Evolutionary conservation across 306 rosid species (phyloP).

Genomic region (Fagus crenata): DNA sequence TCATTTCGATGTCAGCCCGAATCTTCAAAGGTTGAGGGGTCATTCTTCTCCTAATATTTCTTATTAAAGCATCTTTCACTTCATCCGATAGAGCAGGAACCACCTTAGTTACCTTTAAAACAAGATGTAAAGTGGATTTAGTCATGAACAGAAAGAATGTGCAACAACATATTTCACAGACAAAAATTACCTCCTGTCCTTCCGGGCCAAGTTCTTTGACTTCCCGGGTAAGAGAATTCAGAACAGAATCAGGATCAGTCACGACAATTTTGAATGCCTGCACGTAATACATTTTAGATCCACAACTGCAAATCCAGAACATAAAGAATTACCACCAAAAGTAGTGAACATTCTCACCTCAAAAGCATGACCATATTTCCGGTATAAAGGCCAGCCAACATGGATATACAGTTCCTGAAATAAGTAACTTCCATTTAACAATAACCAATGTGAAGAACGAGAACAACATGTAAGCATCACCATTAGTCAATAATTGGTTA

Average conservation of each 20-base stretch:
- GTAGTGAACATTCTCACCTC: conserved; percentile 49
- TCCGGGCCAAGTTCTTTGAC: conserved; percentile 80
- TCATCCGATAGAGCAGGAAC: conserved; percentile 89
- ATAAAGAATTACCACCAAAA: not conserved
- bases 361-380: conserved; percentile 93
- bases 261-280: conserved; percentile 90
- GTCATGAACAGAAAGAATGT: conserved; percentile 9
- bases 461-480: conserved; percentile 1
- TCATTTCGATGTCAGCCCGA: conserved; percentile 95
- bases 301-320: conserved; percentile 9
- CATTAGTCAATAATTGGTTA: conserved; percentile 1
- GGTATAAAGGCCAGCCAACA: conserved; percentile 95
- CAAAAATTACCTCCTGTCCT: conserved; percentile 77
- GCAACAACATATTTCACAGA: not conserved
- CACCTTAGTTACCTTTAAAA: conserved; percentile 64
- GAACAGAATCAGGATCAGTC: conserved; percentile 85
- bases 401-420: conserved; percentile 79
- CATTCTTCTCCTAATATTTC: conserved; percentile 89
- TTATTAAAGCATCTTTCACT: conserved; percentile 74
- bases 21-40: conserved; percentile 96
- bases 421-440: conserved; percentile 22
- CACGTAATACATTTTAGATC: conserved; percentile 27
- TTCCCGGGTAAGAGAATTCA: conserved; percentile 75
- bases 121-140: conserved; percentile 9
- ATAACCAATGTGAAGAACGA: not conserved